These are phyloP conservation scores for Lipomyces sp. DNA, from an alignment of 805 yeast genomes.

Conservation along the genomic window DNA sequence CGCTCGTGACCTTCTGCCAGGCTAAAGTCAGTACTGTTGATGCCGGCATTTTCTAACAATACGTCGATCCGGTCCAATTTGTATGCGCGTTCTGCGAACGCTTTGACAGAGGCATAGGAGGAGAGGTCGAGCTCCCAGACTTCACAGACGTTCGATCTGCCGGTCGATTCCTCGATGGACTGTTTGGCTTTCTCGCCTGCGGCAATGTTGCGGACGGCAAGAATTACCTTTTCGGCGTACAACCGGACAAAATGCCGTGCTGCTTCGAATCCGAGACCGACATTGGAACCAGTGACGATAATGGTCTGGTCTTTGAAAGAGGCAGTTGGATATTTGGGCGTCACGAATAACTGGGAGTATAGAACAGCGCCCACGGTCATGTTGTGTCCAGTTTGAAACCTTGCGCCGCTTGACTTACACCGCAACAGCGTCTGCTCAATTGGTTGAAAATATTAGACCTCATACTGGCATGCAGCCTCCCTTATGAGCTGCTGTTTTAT, in stretches of 20 bases:
- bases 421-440: too few species aligned
- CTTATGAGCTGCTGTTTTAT: too few species aligned
- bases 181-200: conserved; percentile 12
- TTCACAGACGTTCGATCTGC: neutral
- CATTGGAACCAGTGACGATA: conserved; percentile 13
- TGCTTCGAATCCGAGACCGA: conserved; percentile 12
- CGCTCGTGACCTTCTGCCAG: neutral
- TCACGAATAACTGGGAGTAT: conserved; percentile 9
- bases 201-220: conserved; percentile 4
- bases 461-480: too few species aligned
- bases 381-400: too few species aligned
- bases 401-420: too few species aligned
- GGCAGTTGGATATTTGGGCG: neutral
- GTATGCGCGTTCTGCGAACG: neutral
- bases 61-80: neutral
- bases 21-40: neutral
- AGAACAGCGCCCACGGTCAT: neutral
- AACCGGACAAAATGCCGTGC: conserved; percentile 16
- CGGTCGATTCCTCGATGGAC: conserved; percentile 4
- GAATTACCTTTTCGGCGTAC: conserved; percentile 9
- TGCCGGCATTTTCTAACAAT: neutral
- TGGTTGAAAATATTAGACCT: too few species aligned
- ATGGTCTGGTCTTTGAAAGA: conserved; percentile 9
- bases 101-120: neutral
- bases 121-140: neutral